phyloP scores from a whole-genome alignment of 345 rosid species.

The Acer yangbiense region DNA sequence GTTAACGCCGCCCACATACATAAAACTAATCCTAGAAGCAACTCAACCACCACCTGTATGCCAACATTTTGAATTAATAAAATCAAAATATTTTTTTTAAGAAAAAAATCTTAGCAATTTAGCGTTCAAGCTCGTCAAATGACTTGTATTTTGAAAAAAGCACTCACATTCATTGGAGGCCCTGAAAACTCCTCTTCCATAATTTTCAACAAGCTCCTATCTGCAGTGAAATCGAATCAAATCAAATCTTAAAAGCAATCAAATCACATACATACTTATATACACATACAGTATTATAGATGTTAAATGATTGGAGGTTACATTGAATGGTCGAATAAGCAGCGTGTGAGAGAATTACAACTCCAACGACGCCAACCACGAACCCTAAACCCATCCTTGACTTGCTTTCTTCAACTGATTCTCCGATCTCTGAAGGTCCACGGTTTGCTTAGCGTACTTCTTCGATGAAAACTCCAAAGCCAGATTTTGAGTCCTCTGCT shows the following conservation, averaged over 20 bases:
- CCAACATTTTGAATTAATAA: background rate
- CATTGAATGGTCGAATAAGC: slow-evolving; percentile 93
- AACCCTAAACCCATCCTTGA: slow-evolving; percentile 64
- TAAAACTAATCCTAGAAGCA: slow-evolving; percentile 69
- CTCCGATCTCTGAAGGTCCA: background rate
- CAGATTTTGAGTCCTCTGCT: background rate
- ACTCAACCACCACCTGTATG: slow-evolving; percentile 70
- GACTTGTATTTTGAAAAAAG: background rate
- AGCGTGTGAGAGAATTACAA: slow-evolving; percentile 75
- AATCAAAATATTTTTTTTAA: background rate
- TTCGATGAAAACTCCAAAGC: slow-evolving; percentile 1
- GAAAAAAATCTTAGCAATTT: too few relatives aligned
- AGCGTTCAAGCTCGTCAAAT: too few relatives aligned
- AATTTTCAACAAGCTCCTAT: slow-evolving; percentile 87
- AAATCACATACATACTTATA: background rate
- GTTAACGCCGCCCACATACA: slow-evolving; percentile 93
- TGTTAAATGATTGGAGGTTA: slow-evolving; percentile 21
- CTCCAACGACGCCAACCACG: slow-evolving; percentile 60
- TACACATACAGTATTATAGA: slow-evolving; percentile 15
- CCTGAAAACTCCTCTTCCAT: slow-evolving; percentile 87
- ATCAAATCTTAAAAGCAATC: slow-evolving; percentile 9
- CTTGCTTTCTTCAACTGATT: background rate
- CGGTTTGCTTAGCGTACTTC: background rate
- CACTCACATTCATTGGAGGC: slow-evolving; percentile 70
- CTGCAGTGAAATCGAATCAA: slow-evolving; percentile 42